These are phyloP conservation scores for Solanum ossicruentum DNA, from an alignment of 257 asterid species.

Conservation along the genomic window DNA sequence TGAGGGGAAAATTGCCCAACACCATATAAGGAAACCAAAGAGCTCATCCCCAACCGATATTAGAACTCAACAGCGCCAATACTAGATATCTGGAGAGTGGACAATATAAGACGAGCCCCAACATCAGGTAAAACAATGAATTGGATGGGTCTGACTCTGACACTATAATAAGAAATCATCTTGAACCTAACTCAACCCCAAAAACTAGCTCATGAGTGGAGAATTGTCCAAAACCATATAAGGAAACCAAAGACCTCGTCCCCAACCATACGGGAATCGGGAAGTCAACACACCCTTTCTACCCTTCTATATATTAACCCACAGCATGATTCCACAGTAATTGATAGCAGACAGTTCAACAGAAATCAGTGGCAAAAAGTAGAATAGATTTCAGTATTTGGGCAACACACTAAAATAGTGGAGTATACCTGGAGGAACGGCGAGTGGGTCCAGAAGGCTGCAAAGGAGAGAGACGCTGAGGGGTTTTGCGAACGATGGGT, in stretches of 20 bases:
- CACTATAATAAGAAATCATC: neutral
- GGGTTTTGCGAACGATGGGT: conserved; percentile 9
- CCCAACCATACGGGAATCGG: neutral
- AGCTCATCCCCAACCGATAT: no score
- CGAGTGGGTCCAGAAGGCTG: conserved; percentile 50
- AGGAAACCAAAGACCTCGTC: neutral
- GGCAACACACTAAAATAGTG: neutral
- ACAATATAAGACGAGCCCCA: neutral
- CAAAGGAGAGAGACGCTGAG: conserved; percentile 20
- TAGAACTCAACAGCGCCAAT: neutral
- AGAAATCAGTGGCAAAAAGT: neutral
- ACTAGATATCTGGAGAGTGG: neutral
- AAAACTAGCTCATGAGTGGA: no score
- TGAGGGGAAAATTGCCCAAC: neutral
- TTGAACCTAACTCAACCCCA: no score
- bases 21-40: no score
- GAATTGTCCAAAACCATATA: no score
- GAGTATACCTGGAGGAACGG: conserved; percentile 70
- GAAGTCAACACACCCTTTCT: neutral
- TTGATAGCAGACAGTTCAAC: neutral
- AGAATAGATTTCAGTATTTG: no score
- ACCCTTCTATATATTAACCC: neutral
- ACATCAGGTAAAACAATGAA: neutral
- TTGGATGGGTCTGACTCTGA: neutral
- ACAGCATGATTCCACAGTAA: neutral